phyloP scores from a whole-genome alignment of 1,139 yeast genomes.

The Debaryomyces singareniensis region DNA sequence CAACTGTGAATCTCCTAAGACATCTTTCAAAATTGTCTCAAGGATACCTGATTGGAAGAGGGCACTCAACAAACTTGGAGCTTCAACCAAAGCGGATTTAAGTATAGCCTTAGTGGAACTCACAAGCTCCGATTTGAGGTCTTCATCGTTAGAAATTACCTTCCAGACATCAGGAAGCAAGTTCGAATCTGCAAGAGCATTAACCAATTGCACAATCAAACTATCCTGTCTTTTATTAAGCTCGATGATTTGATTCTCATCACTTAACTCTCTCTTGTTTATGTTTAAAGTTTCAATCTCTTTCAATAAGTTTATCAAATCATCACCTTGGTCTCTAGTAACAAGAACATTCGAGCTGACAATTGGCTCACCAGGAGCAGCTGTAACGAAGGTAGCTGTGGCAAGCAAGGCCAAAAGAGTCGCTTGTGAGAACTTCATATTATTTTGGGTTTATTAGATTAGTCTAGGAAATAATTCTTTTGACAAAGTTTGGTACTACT shows the following conservation, averaged over 20 bases:
- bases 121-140: conserved; percentile 19
- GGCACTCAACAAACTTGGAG: conserved; percentile 38
- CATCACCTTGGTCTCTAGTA: conserved; percentile 31
- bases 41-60: conserved; percentile 41
- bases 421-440: conserved; percentile 40
- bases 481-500: too few species aligned
- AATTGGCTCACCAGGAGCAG: conserved; percentile 33
- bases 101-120: not conserved
- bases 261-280: conserved; percentile 30
- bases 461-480: too few species aligned
- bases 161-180: conserved; percentile 31
- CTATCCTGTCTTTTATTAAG: conserved; percentile 35
- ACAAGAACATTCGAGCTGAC: conserved; percentile 20
- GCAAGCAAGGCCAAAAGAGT: conserved; percentile 39
- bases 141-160: conserved; percentile 27
- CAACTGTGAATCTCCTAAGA: conserved; percentile 30
- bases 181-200: conserved; percentile 36
- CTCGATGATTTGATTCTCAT: conserved; percentile 21
- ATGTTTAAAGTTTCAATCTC: conserved; percentile 28
- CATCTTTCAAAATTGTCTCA: conserved; percentile 25
- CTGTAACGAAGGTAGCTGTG: conserved; percentile 31
- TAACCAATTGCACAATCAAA: conserved; percentile 29
- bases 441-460: too few species aligned
- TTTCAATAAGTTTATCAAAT: conserved; percentile 27
- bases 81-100: conserved; percentile 34